Conservation (phyloP, 108 stramenopile species). For the Nannochloropsis salina region DNA sequence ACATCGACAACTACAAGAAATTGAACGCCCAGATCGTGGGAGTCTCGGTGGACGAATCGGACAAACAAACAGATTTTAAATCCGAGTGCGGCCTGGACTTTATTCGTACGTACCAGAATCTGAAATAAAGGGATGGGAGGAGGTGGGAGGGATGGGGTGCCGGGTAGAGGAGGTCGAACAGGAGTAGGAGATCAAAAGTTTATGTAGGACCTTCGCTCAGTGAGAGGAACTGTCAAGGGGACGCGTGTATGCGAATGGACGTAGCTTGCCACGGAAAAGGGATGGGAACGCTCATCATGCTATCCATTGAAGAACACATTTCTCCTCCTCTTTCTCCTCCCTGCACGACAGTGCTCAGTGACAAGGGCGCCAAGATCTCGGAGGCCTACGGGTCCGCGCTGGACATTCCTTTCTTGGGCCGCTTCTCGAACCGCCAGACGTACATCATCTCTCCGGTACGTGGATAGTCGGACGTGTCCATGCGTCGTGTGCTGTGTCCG, state of each 20-base stretch:
- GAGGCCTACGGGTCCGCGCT: slow-evolving; percentile 44
- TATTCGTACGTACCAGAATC: neutral
- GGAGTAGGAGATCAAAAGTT: neutral
- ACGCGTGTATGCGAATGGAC: neutral
- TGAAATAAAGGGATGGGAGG: slow-evolving; percentile 4
- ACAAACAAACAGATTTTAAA: slow-evolving; percentile 51
- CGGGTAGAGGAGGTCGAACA: neutral
- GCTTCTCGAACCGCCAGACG: slow-evolving; percentile 50
- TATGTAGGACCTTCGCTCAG: too few species aligned
- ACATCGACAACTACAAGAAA: slow-evolving; percentile 47
- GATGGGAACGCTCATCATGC: neutral
- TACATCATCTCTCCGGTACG: slow-evolving; percentile 51
- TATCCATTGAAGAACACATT: neutral
- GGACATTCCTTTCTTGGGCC: slow-evolving; percentile 49
- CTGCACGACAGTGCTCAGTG: slow-evolving; percentile 19
- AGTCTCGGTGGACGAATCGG: slow-evolving; percentile 44
- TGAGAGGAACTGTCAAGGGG: neutral
- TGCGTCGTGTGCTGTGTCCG: too few species aligned
- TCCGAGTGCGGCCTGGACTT: slow-evolving; percentile 51
- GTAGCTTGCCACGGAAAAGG: neutral
- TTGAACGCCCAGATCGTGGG: slow-evolving; percentile 51
- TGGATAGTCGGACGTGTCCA: neutral
- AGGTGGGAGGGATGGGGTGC: neutral
- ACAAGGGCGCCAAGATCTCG: slow-evolving; percentile 21
- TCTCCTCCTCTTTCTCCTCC: neutral